Evolutionary conservation across 768 basidiomycete genomes (phyloP).

Genomic region (Mycena rebaudengoi): DNA sequence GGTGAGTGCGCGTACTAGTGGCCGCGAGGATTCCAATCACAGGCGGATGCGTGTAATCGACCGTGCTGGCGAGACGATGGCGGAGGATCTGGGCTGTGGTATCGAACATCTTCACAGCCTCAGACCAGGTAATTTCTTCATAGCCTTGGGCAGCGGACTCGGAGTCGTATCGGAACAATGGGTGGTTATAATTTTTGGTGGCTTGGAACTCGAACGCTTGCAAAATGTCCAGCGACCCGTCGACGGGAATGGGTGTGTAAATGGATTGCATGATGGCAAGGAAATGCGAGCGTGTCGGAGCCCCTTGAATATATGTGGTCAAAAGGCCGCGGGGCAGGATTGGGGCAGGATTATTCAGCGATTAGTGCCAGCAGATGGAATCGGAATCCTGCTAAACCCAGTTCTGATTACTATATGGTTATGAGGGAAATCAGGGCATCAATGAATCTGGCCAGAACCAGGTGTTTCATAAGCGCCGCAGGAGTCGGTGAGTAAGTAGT

Average conservation of each 20-base stretch:
- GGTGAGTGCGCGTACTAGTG: neutral
- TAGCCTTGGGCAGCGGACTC: neutral
- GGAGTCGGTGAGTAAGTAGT: no score
- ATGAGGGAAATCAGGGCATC: no score
- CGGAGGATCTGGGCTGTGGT: slow-evolving; percentile 1
- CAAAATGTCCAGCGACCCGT: neutral
- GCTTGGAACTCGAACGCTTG: slow-evolving; percentile 9
- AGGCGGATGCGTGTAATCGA: neutral
- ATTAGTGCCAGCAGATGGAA: no score
- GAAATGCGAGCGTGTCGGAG: no score
- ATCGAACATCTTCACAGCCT: slow-evolving; percentile 6
- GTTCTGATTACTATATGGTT: no score
- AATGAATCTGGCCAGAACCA: no score
- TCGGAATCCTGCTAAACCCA: no score
- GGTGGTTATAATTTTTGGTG: neutral
- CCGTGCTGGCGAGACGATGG: neutral
- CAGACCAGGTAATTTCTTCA: neutral
- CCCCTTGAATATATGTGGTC: no score
- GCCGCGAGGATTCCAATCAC: slow-evolving; percentile 9
- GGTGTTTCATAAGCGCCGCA: no score
- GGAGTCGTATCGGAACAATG: slow-evolving; percentile 5
- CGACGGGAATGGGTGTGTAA: neutral
- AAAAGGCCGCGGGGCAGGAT: no score
- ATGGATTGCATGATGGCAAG: neutral
- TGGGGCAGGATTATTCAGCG: no score